Conservation (phyloP, 2,329 filamentous ascomycete genomes). For the Aspergillus felis region DNA sequence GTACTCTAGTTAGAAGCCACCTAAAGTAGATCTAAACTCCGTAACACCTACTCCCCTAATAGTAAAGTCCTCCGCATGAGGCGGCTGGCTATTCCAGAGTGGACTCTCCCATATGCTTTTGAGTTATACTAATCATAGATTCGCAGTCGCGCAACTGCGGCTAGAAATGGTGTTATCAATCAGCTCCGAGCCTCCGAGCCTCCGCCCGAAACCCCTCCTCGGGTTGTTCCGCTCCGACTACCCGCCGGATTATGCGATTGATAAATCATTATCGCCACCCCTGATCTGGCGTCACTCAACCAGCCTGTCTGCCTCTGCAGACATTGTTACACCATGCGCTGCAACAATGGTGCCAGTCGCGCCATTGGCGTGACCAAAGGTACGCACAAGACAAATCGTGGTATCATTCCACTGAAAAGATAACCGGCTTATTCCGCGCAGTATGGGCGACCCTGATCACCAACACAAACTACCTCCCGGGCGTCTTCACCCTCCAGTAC, state of each 20-base stretch:
- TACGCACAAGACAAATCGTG: background rate
- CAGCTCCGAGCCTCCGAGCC: background rate
- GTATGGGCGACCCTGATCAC: conserved; percentile 89
- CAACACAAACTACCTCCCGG: conserved; percentile 75
- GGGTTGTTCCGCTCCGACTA: background rate
- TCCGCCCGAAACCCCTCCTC: background rate
- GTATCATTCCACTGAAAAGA: background rate
- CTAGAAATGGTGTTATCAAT: background rate
- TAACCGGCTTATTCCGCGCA: conserved; percentile 26
- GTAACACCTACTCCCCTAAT: no score
- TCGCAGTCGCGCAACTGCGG: no score
- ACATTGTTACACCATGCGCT: background rate
- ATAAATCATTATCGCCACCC: background rate
- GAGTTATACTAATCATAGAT: no score
- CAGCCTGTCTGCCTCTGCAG: background rate
- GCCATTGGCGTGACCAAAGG: background rate
- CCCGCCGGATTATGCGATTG: background rate
- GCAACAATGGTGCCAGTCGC: background rate
- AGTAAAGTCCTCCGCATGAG: no score
- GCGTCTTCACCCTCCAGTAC: conserved; percentile 75
- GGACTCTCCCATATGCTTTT: background rate
- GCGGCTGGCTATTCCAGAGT: no score
- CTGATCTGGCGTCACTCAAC: background rate
- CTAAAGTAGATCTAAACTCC: no score
- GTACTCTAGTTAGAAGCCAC: no score